Evolutionary conservation across 495 filamentous ascomycete genomes (phyloP).

Genomic region (Podospora didyma): DNA sequence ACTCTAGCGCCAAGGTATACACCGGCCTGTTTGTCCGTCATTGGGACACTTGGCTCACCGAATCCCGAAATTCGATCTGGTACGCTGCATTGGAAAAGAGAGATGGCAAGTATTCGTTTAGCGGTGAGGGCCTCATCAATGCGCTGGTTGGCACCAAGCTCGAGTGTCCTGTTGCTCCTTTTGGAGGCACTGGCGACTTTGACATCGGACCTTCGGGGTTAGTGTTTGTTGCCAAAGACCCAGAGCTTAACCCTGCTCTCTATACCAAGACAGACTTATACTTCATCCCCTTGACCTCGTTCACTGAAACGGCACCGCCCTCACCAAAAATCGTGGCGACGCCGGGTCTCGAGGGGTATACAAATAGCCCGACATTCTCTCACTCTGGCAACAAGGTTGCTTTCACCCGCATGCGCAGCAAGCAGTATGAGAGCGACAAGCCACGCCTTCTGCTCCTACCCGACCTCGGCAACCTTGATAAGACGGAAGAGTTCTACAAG

Average conservation of each 20-base stretch:
- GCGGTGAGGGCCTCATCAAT: constrained; percentile 46
- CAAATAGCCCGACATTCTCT: constrained; percentile 70
- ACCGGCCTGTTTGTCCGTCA: constrained; percentile 69
- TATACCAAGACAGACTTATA: constrained; percentile 81
- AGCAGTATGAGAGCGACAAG: constrained; percentile 89
- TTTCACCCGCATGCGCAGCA: constrained; percentile 74
- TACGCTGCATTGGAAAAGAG: constrained; percentile 59
- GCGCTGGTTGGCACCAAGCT: constrained; percentile 53
- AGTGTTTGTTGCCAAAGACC: constrained; percentile 84
- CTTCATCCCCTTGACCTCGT: constrained; percentile 60
- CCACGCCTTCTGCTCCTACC: constrained; percentile 67
- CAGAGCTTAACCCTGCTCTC: constrained; percentile 66
- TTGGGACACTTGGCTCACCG: constrained; percentile 68
- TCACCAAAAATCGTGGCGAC: constrained; percentile 44
- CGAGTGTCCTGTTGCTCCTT: constrained; percentile 58
- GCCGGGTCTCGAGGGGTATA: constrained; percentile 61
- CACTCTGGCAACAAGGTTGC: constrained; percentile 68
- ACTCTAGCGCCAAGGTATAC: constrained; percentile 62
- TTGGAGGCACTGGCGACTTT: constrained; percentile 54
- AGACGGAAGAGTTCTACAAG: constrained; percentile 59
- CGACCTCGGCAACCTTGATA: constrained; percentile 55
- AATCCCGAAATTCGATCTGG: constrained; percentile 69
- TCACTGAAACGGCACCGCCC: constrained; percentile 48
- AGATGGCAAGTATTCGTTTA: constrained; percentile 38
- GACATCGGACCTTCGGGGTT: constrained; percentile 55